These are phyloP conservation scores for Isabelozyma gotoi DNA, from an alignment of 805 yeast genomes.

Conservation along the genomic window DNA sequence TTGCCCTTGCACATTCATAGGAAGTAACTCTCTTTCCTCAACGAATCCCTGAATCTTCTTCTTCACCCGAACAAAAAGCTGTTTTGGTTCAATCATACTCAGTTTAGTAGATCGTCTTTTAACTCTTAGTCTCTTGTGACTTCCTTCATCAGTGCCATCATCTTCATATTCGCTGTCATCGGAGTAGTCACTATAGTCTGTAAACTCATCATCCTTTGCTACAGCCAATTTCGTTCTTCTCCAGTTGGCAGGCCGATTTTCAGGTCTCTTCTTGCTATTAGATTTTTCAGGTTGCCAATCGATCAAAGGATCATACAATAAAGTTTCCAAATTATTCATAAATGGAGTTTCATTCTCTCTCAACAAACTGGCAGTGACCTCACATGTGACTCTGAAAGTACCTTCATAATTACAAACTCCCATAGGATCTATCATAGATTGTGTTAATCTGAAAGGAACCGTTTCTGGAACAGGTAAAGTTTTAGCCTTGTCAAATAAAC, in stretches of 20 bases:
- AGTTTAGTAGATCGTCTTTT: not conserved
- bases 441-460: conserved; percentile 89
- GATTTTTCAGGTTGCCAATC: conserved; percentile 54
- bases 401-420: conserved; percentile 92
- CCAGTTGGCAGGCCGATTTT: conserved; percentile 25
- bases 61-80: conserved; percentile 46
- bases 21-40: conserved; percentile 74
- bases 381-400: conserved; percentile 79
- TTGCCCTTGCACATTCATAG: conserved; percentile 89
- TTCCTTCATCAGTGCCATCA: no score
- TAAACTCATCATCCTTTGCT: not conserved
- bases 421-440: conserved; percentile 90
- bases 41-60: conserved; percentile 82
- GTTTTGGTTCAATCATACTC: not conserved
- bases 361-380: conserved; percentile 71
- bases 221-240: not conserved
- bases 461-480: conserved; percentile 80
- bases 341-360: conserved; percentile 79
- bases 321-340: conserved; percentile 89
- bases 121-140: conserved; percentile 53
- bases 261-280: conserved; percentile 47
- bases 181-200: not conserved
- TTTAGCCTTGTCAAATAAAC: conserved; percentile 85
- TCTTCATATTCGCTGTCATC: not conserved
- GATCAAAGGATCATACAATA: conserved; percentile 87